Conservation (phyloP, 805 yeast species). For the Wickerhamomyces chaumierensis region DNA sequence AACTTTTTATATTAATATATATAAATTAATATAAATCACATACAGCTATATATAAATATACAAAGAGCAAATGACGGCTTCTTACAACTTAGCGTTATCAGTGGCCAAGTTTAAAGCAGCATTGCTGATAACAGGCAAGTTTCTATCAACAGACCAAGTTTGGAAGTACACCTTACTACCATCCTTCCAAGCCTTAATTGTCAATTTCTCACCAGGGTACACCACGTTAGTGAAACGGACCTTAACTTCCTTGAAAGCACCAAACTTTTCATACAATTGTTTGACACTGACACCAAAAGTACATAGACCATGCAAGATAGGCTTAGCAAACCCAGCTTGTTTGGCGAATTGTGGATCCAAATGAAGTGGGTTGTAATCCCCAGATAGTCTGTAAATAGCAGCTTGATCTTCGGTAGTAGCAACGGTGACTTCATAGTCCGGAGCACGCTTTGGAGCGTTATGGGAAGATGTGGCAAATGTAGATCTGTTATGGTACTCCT, state of each 20-base stretch:
- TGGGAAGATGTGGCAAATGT: constrained; percentile 55
- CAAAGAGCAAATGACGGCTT: no score
- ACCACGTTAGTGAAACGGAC: constrained; percentile 86
- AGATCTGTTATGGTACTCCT: constrained; percentile 34
- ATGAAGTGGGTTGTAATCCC: constrained; percentile 92
- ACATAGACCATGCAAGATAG: constrained; percentile 90
- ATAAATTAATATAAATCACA: no score
- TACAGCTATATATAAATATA: no score
- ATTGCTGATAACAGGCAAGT: constrained; percentile 67
- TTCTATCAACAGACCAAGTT: constrained; percentile 70
- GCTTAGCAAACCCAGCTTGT: constrained; percentile 73
- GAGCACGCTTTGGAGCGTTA: constrained; percentile 47
- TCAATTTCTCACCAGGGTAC: constrained; percentile 87
- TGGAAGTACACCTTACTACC: constrained; percentile 61
- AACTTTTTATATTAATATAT: no score
- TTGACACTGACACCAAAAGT: constrained; percentile 76
- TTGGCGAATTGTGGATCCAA: constrained; percentile 87
- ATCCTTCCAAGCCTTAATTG: constrained; percentile 75
- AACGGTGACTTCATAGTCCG: constrained; percentile 55
- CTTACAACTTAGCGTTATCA: constrained; percentile 9
- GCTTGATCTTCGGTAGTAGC: constrained; percentile 67
- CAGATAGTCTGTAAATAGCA: constrained; percentile 81
- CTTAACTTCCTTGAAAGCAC: constrained; percentile 74
- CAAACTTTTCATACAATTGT: constrained; percentile 66
- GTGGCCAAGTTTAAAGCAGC: constrained; percentile 63